Conservation (phyloP, 139 green algal species). For the Coelastrella sp. region DNA sequence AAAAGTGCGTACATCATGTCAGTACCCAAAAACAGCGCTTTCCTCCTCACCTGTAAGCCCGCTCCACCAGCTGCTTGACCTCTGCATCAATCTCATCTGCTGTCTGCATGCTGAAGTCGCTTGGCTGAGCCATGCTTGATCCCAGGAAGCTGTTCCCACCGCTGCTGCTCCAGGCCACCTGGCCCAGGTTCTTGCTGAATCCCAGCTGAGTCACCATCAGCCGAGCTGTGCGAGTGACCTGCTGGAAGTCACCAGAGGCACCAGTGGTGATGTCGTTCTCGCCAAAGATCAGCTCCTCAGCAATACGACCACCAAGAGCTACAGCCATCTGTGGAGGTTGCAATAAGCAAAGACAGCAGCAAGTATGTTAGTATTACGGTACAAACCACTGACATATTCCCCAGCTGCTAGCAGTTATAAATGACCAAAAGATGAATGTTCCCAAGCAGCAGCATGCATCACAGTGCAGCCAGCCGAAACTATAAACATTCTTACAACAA, state of each 20-base stretch:
- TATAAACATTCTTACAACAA: no score
- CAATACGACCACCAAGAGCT: slow-evolving; percentile 93
- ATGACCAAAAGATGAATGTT: no score
- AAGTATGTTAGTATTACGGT: no score
- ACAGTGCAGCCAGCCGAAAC: no score
- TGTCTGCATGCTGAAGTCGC: slow-evolving; percentile 88
- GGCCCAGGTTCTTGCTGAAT: slow-evolving; percentile 94
- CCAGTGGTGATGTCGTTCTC: slow-evolving; percentile 97
- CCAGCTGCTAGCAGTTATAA: no score
- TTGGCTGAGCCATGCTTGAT: slow-evolving; percentile 79
- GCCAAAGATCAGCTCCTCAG: slow-evolving; percentile 99
- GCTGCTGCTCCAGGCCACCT: slow-evolving; percentile 78
- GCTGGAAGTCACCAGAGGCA: slow-evolving; percentile 92
- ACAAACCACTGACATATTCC: no score
- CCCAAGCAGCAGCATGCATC: no score
- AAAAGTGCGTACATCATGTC: no score
- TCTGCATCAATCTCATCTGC: slow-evolving; percentile 94
- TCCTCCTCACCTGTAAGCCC: slow-evolving; percentile 84
- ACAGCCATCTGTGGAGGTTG: slow-evolving; percentile 89
- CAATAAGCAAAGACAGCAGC: no score
- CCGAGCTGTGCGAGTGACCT: slow-evolving; percentile 82
- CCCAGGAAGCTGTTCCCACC: slow-evolving; percentile 92
- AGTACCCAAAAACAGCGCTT: no score
- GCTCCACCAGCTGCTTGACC: slow-evolving; percentile 91
- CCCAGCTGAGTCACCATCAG: slow-evolving; percentile 97